Percentiles rank a stretch among this genome's conserved stretches.
These are phyloP conservation scores for Mentha longifolia DNA, from an alignment of 257 asterid genomes.

Conservation along the genomic window DNA sequence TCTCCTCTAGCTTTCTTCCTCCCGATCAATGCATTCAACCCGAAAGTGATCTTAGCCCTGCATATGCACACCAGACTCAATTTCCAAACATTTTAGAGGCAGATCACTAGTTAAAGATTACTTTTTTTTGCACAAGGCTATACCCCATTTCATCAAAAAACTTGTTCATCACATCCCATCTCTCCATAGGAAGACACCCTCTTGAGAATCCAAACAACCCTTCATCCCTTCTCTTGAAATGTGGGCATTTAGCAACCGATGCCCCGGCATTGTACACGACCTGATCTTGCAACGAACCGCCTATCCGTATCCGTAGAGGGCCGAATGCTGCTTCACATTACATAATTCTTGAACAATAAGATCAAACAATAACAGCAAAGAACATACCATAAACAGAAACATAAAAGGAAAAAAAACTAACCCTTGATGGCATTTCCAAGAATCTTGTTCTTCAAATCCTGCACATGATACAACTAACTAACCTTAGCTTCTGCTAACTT, in stretches of 20 bases:
- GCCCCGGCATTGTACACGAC: conserved; percentile 60
- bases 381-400: not conserved
- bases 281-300: conserved; percentile 81
- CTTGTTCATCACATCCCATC: conserved; percentile 71
- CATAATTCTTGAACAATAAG: too few relatives aligned
- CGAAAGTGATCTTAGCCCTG: conserved; percentile 70
- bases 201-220: conserved; percentile 60
- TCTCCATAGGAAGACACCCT: conserved; percentile 68
- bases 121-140: not conserved
- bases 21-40: conserved; percentile 77
- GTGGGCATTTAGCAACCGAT: conserved; percentile 50
- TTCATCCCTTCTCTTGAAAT: conserved; percentile 39
- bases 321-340: conserved; percentile 51
- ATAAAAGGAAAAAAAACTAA: conserved; percentile 21
- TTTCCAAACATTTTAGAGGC: not conserved
- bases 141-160: conserved; percentile 66
- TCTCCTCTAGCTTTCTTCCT: conserved; percentile 37
- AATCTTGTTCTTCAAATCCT: conserved; percentile 70
- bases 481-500: conserved; percentile 11
- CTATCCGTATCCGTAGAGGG: conserved; percentile 66
- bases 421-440: conserved; percentile 73
- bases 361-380: too few relatives aligned
- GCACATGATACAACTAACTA: not conserved
- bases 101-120: not conserved
- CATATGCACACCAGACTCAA: not conserved